Evolutionary conservation across 352 stramenopile species (phyloP), one percentile per base, ranked within the genome.

Genomic region (Thraustochytrium striatum): DNA sequence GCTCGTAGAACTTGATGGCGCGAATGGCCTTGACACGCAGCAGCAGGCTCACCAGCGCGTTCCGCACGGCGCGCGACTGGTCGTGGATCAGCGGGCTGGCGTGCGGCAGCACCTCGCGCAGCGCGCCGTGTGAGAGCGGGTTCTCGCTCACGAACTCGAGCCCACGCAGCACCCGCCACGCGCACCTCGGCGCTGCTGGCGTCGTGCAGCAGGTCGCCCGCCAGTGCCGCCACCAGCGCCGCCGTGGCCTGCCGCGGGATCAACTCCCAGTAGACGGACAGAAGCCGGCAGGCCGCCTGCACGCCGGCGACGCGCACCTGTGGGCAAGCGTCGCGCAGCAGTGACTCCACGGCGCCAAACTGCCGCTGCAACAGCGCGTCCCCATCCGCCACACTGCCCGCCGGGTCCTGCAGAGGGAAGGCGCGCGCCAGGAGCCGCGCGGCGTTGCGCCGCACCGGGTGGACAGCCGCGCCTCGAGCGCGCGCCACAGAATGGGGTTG

Each of bases 1-100:
- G 85, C 44, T 95, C 86, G 84, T 91, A 94, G 73, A 92, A 94
- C 57, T 89, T 89, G 57, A 95, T 89, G 2, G 82, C 83, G 5
- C 81, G 72, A 0, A 90, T 82, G 61, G 82, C 84, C 78, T 94
- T 93, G 8, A 94, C 83, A 44, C 85, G 69, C 21, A 86, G 47
- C 11, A 94, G 84, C 83, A 94, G 81, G 53, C 82, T 83, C 3
- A 92, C 86, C 30, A 91, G 84, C 19, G 87, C 85, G 7, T 88
- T 72, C 11, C 88, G 83, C 2, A 94, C 90, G 50, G 83, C 85
- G 82, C 89, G 84, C 9, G 82, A 82, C 72, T 88, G 89, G 82
- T 95, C 90, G 68, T 94, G 88, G 30, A 95, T 87, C 3, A 90
- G 70, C 84, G 90, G 89, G 19, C 83, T 83, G 2, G 93, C 57